These are phyloP conservation scores for Herpetospermum pedunculosum DNA, from an alignment of 306 rosid genomes.

Conservation along the genomic window DNA sequence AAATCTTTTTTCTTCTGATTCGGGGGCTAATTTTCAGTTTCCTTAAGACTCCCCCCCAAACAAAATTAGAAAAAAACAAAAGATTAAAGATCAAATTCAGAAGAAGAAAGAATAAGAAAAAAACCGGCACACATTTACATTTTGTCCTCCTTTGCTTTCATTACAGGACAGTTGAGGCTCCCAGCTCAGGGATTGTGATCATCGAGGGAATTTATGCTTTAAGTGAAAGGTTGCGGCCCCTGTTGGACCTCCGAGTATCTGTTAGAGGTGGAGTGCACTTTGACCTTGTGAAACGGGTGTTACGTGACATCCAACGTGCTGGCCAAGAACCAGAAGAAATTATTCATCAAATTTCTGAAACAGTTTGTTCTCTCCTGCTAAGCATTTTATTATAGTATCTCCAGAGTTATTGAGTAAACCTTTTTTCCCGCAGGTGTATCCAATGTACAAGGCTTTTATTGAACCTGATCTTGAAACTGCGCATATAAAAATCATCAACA, in stretches of 20 bases:
- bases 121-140: not conserved
- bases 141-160: conserved; percentile 1
- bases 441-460: conserved; percentile 97
- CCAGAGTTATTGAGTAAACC: not conserved
- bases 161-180: conserved; percentile 88
- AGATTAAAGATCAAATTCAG: too few relatives aligned
- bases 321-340: conserved; percentile 99
- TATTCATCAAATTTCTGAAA: conserved; percentile 97
- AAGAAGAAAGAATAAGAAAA: not conserved
- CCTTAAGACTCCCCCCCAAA: not conserved
- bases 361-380: conserved; percentile 34
- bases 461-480: conserved; percentile 99
- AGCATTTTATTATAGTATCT: conserved; percentile 2
- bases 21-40: not conserved
- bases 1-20: not conserved
- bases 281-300: conserved; percentile 94
- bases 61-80: not conserved
- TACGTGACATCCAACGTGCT: conserved; percentile 95
- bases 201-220: conserved; percentile 97
- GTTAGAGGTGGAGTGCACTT: conserved; percentile 99
- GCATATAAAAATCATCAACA: conserved; percentile 80
- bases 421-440: conserved; percentile 60
- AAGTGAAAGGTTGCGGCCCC: conserved; percentile 82
- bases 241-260: conserved; percentile 89
- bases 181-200: conserved; percentile 79